These are phyloP conservation scores for Pseudogymnoascus sp. DNA, from an alignment of 2,329 filamentous ascomycete genomes.

Conservation along the genomic window DNA sequence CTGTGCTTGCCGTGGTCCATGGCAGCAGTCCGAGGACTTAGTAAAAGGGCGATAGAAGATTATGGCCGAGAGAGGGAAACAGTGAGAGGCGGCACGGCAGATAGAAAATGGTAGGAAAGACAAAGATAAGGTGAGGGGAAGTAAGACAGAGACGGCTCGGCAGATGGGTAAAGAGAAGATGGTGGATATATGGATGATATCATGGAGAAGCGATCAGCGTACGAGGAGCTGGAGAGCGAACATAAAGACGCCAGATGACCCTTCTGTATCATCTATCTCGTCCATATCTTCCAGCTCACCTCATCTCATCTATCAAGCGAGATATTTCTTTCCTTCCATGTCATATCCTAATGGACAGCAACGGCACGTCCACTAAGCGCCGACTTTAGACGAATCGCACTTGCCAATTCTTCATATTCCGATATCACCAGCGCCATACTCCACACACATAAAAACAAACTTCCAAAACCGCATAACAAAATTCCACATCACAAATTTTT, in stretches of 20 bases:
- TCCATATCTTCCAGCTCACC: background rate
- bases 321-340: background rate
- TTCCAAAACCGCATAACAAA: background rate
- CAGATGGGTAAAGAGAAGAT: background rate
- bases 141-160: background rate
- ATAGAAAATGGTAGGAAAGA: background rate
- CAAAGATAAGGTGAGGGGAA: background rate
- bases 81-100: background rate
- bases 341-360: background rate
- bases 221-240: background rate
- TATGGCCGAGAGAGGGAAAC: background rate
- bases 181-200: background rate
- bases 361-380: no score
- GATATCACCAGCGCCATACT: background rate
- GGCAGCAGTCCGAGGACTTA: no score
- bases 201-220: background rate
- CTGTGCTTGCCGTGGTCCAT: background rate
- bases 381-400: background rate
- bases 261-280: background rate
- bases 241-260: background rate
- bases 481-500: background rate
- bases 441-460: no score
- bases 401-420: background rate
- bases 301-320: background rate
- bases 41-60: background rate